phyloP scores from a whole-genome alignment of 2,329 filamentous ascomycete genomes.

The Diplocarpon rosae region DNA sequence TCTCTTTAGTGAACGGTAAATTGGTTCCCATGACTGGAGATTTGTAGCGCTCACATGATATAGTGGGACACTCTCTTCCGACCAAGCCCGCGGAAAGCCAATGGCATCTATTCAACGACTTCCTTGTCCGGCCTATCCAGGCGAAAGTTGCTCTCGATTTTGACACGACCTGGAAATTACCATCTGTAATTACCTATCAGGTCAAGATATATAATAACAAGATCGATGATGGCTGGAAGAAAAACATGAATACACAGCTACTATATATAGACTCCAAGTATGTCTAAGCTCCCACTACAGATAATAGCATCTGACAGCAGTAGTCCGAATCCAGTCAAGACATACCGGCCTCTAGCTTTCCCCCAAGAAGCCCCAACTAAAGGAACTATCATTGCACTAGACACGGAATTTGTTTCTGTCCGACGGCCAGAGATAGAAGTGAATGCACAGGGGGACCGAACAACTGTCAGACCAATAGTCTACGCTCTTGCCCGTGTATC shows the following conservation, averaged over 20 bases:
- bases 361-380: slow-evolving; percentile 55
- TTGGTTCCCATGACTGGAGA: neutral
- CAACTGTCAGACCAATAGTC: slow-evolving; percentile 83
- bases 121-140: slow-evolving; percentile 71
- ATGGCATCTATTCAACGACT: slow-evolving; percentile 98
- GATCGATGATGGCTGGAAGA: slow-evolving; percentile 80
- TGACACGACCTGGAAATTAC: slow-evolving; percentile 84
- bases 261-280: slow-evolving; percentile 62
- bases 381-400: slow-evolving; percentile 72
- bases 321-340: slow-evolving; percentile 33
- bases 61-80: slow-evolving; percentile 56
- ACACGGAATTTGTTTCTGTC: slow-evolving; percentile 92
- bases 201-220: slow-evolving; percentile 68
- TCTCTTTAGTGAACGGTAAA: slow-evolving; percentile 78
- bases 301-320: neutral
- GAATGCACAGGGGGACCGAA: slow-evolving; percentile 84
- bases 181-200: slow-evolving; percentile 80
- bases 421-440: slow-evolving; percentile 93
- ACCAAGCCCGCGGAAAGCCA: slow-evolving; percentile 50
- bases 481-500: slow-evolving; percentile 90
- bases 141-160: slow-evolving; percentile 81
- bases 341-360: slow-evolving; percentile 47
- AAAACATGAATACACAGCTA: slow-evolving; percentile 70
- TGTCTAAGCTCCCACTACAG: slow-evolving; percentile 13
- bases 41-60: slow-evolving; percentile 6